These are phyloP conservation scores for Croton laevigatus DNA, from an alignment of 441 rosid genomes.

Conservation along the genomic window DNA sequence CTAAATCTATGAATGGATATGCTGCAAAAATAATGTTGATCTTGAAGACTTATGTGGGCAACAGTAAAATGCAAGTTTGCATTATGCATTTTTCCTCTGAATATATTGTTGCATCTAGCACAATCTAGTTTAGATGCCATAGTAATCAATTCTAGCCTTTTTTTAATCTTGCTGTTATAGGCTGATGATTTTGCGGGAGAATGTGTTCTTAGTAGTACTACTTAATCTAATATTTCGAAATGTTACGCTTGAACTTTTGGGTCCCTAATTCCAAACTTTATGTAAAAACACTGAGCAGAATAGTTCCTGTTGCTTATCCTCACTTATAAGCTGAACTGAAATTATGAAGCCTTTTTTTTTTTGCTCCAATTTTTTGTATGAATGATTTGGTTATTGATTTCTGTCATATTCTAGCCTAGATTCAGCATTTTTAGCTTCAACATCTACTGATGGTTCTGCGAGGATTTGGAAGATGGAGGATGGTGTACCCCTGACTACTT, in stretches of 20 bases:
- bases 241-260: not conserved
- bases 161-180: not conserved
- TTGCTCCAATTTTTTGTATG: constrained; percentile 1
- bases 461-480: constrained; percentile 94
- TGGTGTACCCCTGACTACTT: constrained; percentile 65
- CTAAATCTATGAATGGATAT: not conserved
- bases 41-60: constrained; percentile 3
- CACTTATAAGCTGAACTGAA: not conserved
- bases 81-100: not conserved
- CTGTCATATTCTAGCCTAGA: constrained; percentile 61
- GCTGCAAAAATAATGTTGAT: constrained; percentile 4
- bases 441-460: constrained; percentile 92
- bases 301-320: not conserved
- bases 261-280: not conserved
- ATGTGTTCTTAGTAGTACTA: not conserved
- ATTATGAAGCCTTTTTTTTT: not conserved
- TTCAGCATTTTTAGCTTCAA: constrained; percentile 86
- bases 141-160: not conserved
- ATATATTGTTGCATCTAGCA: not conserved
- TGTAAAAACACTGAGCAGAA: not conserved
- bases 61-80: not conserved
- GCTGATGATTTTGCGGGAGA: not conserved
- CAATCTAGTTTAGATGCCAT: not conserved
- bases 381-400: constrained; percentile 10
- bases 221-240: not conserved